Evolutionary conservation across 176 grass and related monocot species (phyloP).

Genomic region (Triticum timopheevii): DNA sequence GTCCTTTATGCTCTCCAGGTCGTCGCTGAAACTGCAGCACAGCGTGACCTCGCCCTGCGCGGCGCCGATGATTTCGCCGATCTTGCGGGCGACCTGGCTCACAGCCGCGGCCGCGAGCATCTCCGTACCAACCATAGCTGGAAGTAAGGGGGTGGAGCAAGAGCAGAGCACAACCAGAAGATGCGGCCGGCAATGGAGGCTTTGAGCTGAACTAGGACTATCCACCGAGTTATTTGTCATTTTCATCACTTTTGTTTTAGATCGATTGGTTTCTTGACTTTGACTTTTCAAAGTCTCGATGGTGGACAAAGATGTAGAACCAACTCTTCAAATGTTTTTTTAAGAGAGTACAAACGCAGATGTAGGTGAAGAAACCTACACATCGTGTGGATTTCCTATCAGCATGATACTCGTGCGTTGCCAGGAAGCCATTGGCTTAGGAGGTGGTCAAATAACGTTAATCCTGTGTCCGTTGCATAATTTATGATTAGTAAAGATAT

Average conservation of each 20-base stretch:
- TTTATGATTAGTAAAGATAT: no score
- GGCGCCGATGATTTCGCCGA: slow-evolving; percentile 9
- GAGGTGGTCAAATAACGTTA: no score
- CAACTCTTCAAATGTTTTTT: no score
- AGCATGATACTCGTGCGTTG: no score
- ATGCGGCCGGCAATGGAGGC: neutral
- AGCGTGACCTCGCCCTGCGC: slow-evolving; percentile 36
- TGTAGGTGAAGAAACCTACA: no score
- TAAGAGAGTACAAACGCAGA: no score
- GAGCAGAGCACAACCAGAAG: neutral
- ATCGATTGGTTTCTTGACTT: neutral
- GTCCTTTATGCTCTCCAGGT: slow-evolving; percentile 35
- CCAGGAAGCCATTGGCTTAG: no score
- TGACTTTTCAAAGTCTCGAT: neutral
- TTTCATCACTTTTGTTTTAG: no score
- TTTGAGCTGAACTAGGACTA: neutral
- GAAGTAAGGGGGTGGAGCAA: neutral
- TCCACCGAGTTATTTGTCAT: neutral
- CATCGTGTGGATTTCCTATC: no score
- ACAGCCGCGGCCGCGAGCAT: slow-evolving; percentile 44
- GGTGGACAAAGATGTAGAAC: no score
- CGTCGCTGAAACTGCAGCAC: slow-evolving; percentile 47
- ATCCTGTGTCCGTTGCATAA: no score
- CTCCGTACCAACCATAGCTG: slow-evolving; percentile 36
- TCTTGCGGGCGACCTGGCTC: slow-evolving; percentile 46